Conservation (phyloP, 805 yeast species). For the Tetrapisispora arboricola region DNA sequence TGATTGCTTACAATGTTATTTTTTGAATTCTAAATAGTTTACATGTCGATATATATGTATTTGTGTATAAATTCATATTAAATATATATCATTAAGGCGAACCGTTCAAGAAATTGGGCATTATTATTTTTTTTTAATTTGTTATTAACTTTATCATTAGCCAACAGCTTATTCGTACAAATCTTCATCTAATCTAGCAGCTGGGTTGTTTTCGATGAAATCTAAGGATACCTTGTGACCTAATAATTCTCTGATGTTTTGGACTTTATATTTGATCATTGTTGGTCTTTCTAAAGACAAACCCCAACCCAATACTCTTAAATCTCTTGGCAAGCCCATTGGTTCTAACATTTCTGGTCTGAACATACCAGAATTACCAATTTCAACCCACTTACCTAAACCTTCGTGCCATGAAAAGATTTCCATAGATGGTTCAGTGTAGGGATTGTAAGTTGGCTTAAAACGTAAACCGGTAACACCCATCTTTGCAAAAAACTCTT, state of each 20-base stretch:
- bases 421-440: slow-evolving; percentile 98
- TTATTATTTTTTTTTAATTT: slow-evolving; percentile 1
- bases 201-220: slow-evolving; percentile 92
- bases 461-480: slow-evolving; percentile 92
- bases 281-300: slow-evolving; percentile 96
- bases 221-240: slow-evolving; percentile 96
- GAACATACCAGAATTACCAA: slow-evolving; percentile 99
- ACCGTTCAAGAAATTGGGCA: not conserved
- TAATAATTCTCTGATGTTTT: slow-evolving; percentile 89
- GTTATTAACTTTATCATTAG: slow-evolving; percentile 1
- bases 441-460: slow-evolving; percentile 98
- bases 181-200: slow-evolving; percentile 89
- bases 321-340: slow-evolving; percentile 92
- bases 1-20: not conserved
- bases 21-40: slow-evolving; percentile 2
- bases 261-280: slow-evolving; percentile 94
- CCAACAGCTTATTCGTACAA: slow-evolving; percentile 28
- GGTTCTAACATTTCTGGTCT: slow-evolving; percentile 98
- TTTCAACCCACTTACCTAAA: slow-evolving; percentile 94
- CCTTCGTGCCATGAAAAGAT: slow-evolving; percentile 95
- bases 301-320: slow-evolving; percentile 97
- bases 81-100: slow-evolving; percentile 1
- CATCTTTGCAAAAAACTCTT: slow-evolving; percentile 92
- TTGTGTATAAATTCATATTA: not conserved
- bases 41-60: slow-evolving; percentile 1